Base-by-base conservation (phyloP, 345 rosid genomes). In the Moricandia arvensis region DNA sequence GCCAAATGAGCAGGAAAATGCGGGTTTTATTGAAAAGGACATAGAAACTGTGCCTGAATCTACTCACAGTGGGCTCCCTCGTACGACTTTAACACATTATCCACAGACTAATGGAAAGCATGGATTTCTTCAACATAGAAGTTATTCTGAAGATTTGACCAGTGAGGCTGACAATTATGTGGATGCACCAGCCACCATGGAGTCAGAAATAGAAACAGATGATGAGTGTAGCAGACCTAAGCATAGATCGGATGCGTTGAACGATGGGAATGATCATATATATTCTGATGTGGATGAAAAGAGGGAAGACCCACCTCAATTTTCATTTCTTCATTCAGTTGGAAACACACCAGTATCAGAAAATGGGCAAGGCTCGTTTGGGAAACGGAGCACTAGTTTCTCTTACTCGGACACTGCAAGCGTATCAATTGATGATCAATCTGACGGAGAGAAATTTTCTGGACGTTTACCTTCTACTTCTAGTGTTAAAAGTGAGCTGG, bases 141-240 rank as follows among this genome's bases (percentile, higher is more conserved):
- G 82, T 75, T 85, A 70, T 77, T 88, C 88, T 80, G 99, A 95
- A 82, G 96, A 87, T 63, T 67, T 86, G 71, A 75, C 82, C 71
- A 93, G 98, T 71, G 99, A 95, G 83, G 85, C 89, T 75, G 99
- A 95, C 57, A 87, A 87, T 78, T 95, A 86, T 80, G 70, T 87
- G 83, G 99, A 95, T 85, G 98, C 98, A 63, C 90, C 88, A 74
- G 75, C 97, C 64, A 87, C 89, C 31, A 82, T 95, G 89, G 99
- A 93, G 77, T 90, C 94, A 18, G 99, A 92, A 85, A 82, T 85
- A 71, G 99, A 95, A 79, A 83, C 84, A 17, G 97, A 88, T 66
- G 80, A 80, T 71, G 93, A 88, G 13, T 75, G 68, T 63, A 83
- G 85, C 62, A 85, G 85, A 71, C 38, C 53, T 67, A 90, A 75